Evolutionary conservation across 345 rosid species (phyloP).

Genomic region (Mercurialis annua): DNA sequence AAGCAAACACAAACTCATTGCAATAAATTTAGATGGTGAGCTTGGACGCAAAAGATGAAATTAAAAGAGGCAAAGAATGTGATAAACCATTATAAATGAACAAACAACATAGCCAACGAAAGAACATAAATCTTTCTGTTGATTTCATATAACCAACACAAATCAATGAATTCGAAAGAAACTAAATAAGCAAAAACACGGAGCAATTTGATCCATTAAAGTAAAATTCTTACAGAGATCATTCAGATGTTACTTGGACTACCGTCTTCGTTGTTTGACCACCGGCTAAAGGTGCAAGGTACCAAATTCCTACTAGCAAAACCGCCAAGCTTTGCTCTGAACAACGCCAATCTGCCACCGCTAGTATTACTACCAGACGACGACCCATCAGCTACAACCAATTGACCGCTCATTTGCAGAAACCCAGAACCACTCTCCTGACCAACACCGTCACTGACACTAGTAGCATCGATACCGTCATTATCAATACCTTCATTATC

Average conservation of each 20-base stretch:
- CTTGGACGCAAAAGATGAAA: background rate
- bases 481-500: conserved; percentile 36
- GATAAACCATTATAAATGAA: background rate
- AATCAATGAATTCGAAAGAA: background rate
- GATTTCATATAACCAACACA: conserved; percentile 2
- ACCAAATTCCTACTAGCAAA: conserved; percentile 51
- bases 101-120: background rate
- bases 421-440: conserved; percentile 45
- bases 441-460: conserved; percentile 33
- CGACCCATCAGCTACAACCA: conserved; percentile 32
- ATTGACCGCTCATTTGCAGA: conserved; percentile 23
- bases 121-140: background rate
- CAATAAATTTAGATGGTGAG: background rate
- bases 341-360: conserved; percentile 48
- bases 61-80: background rate
- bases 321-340: conserved; percentile 53
- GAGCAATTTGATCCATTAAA: background rate
- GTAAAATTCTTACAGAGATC: background rate
- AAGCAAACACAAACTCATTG: background rate
- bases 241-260: conserved; percentile 35
- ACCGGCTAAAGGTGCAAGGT: conserved; percentile 53
- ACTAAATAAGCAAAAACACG: background rate
- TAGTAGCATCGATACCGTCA: conserved; percentile 32
- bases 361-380: conserved; percentile 20
- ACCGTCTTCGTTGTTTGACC: conserved; percentile 39